Evolutionary conservation across 1,284 basidiomycete genomes (phyloP).

Genomic region (Pseudozyma pruni): DNA sequence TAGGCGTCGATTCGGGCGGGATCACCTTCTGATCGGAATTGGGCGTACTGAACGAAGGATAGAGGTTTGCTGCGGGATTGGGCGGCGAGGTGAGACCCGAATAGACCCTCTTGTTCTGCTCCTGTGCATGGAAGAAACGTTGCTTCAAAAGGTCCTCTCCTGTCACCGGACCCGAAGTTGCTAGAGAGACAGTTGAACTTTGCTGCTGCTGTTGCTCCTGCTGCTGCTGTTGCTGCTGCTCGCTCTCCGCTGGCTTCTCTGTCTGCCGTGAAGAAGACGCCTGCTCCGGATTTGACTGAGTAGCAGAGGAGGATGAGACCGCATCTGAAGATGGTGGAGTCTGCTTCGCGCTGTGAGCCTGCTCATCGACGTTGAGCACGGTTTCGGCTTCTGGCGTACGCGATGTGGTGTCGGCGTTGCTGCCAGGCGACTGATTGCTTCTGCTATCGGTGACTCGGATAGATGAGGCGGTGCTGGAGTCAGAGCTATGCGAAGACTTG

Average conservation of each 20-base stretch:
- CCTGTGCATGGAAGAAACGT: constrained; percentile 59
- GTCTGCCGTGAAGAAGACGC: constrained; percentile 8
- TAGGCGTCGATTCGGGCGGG: constrained; percentile 5
- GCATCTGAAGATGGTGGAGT: neutral
- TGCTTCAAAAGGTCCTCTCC: constrained; percentile 58
- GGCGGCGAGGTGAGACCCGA: constrained; percentile 35
- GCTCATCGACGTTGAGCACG: constrained; percentile 19
- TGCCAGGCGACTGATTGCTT: constrained; percentile 1
- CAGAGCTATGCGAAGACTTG: neutral
- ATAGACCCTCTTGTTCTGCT: constrained; percentile 47
- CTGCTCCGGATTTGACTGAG: constrained; percentile 7
- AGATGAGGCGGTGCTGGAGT: neutral
- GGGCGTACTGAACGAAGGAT: constrained; percentile 39
- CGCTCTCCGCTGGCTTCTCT: constrained; percentile 2
- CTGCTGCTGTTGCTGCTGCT: constrained; percentile 14
- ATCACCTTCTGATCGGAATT: constrained; percentile 14
- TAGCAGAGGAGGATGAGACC: constrained; percentile 1
- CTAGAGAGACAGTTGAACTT: no score
- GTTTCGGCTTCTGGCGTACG: constrained; percentile 17
- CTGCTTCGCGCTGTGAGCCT: neutral
- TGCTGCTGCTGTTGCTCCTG: constrained; percentile 6
- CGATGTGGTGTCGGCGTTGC: constrained; percentile 3
- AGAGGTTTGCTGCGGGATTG: constrained; percentile 25
- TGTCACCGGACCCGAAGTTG: constrained; percentile 18
- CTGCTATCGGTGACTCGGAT: constrained; percentile 28